These are phyloP conservation scores for Lipomyces orientalis DNA, from an alignment of 805 yeast genomes.

Conservation along the genomic window DNA sequence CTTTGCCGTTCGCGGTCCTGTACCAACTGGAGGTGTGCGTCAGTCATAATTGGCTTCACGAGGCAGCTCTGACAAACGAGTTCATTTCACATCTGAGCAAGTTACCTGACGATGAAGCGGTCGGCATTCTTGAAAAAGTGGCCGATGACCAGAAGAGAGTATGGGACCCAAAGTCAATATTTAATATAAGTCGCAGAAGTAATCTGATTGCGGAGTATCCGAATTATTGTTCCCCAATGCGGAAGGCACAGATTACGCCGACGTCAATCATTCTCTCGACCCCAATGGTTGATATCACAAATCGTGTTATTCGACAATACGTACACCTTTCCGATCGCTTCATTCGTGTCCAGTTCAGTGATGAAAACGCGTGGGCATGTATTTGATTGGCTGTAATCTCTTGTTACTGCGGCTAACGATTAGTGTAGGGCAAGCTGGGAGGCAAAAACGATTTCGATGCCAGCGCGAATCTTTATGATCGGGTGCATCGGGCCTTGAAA, in stretches of 20 bases:
- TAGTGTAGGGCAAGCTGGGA: constrained; percentile 10
- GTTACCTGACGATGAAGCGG: constrained; percentile 9
- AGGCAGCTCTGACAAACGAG: constrained; percentile 11
- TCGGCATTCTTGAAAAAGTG: constrained; percentile 6
- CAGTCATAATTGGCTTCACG: constrained; percentile 13
- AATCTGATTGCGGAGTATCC: constrained; percentile 9
- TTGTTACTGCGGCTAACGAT: background rate
- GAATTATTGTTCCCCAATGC: constrained; percentile 14
- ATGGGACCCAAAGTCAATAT: constrained; percentile 16
- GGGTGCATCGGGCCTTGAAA: constrained; percentile 13
- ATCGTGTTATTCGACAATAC: constrained; percentile 13
- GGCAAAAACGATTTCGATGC: background rate
- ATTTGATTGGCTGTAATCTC: background rate
- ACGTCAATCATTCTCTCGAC: constrained; percentile 9
- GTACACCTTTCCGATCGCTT: constrained; percentile 11
- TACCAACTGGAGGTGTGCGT: constrained; percentile 18
- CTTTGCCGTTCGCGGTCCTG: constrained; percentile 4
- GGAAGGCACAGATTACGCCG: constrained; percentile 14
- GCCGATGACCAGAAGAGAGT: constrained; percentile 9
- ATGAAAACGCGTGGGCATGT: constrained; percentile 6
- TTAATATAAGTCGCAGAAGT: background rate
- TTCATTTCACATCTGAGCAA: background rate
- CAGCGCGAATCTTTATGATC: background rate
- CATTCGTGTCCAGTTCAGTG: constrained; percentile 12
- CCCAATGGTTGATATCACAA: constrained; percentile 18